phyloP scores from a whole-genome alignment of 2,329 filamentous ascomycete genomes.

The Pseudocercospora macadamiae region DNA sequence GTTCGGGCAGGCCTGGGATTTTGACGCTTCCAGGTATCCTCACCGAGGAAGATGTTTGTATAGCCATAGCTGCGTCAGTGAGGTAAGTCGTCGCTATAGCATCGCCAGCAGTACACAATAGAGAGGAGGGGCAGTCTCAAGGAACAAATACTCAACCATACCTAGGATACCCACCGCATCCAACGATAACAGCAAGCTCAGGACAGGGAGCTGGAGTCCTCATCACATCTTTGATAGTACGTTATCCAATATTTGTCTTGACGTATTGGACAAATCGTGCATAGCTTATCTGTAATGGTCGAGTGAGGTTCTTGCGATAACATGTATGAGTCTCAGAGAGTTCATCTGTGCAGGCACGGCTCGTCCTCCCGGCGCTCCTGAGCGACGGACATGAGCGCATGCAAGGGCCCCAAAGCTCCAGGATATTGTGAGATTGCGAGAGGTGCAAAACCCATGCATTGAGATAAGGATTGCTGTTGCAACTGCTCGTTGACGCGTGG shows the following conservation, averaged over 20 bases:
- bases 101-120: not conserved
- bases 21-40: not conserved
- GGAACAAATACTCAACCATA: too few relatives aligned
- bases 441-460: too few relatives aligned
- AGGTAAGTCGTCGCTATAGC: not conserved
- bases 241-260: too few relatives aligned
- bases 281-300: not conserved
- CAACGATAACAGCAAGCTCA: not conserved
- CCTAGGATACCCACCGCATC: not conserved
- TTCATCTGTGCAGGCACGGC: not conserved
- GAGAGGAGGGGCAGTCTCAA: not conserved
- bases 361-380: not conserved
- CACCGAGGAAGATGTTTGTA: not conserved
- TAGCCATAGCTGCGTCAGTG: not conserved
- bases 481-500: too few relatives aligned
- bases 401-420: not conserved
- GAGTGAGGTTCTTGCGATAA: not conserved
- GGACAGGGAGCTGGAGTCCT: not conserved
- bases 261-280: too few relatives aligned
- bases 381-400: not conserved
- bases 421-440: not conserved
- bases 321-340: not conserved
- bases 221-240: not conserved
- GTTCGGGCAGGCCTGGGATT: conserved; percentile 8
- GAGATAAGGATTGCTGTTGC: too few relatives aligned